Evolutionary conservation across 2,329 filamentous ascomycete species (phyloP).

Genomic region (Colletotrichum truncatum): DNA sequence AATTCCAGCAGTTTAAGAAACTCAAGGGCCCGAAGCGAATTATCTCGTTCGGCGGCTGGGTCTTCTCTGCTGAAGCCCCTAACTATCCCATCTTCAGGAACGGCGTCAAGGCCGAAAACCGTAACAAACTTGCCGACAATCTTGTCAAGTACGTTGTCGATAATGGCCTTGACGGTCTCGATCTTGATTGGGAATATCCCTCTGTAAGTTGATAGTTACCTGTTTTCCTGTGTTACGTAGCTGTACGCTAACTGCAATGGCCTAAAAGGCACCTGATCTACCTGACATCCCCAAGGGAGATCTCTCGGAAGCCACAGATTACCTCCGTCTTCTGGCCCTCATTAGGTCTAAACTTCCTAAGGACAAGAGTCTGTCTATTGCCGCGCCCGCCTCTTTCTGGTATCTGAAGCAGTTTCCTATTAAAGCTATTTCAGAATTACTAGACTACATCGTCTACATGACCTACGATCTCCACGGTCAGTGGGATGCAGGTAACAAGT

Average conservation of each 20-base stretch:
- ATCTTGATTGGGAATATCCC: slow-evolving; percentile 35
- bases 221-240: neutral
- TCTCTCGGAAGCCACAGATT: slow-evolving; percentile 39
- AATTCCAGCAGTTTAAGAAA: slow-evolving; percentile 43
- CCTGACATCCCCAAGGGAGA: slow-evolving; percentile 37
- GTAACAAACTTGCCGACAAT: slow-evolving; percentile 32
- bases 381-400: slow-evolving; percentile 34
- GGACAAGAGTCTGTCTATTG: slow-evolving; percentile 30
- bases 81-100: slow-evolving; percentile 49
- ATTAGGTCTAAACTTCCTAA: slow-evolving; percentile 10
- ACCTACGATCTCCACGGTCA: slow-evolving; percentile 28
- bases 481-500: slow-evolving; percentile 38
- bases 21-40: slow-evolving; percentile 46
- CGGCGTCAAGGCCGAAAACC: slow-evolving; percentile 34
- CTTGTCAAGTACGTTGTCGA: slow-evolving; percentile 28
- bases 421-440: slow-evolving; percentile 28
- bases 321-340: slow-evolving; percentile 28
- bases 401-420: slow-evolving; percentile 36
- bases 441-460: slow-evolving; percentile 37
- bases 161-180: slow-evolving; percentile 35
- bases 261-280: slow-evolving; percentile 11
- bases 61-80: slow-evolving; percentile 41
- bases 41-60: slow-evolving; percentile 55
- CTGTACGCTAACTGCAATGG: neutral
- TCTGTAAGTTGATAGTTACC: neutral